phyloP scores from a whole-genome alignment of 1,139 yeast species.

The Pichia sp. region DNA sequence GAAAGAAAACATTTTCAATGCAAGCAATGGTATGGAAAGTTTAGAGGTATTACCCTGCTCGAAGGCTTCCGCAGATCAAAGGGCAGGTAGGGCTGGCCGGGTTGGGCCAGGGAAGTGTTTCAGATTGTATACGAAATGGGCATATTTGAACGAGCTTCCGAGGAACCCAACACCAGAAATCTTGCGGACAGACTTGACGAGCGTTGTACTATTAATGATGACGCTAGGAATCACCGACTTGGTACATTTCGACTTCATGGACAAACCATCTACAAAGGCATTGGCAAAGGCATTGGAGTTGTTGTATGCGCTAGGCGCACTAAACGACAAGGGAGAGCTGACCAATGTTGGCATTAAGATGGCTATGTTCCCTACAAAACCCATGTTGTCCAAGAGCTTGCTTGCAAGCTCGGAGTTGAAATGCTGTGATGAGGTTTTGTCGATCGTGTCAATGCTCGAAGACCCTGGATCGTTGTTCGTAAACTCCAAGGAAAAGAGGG shows the following conservation, averaged over 20 bases:
- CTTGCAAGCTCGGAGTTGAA: slow-evolving; percentile 56
- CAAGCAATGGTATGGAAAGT: slow-evolving; percentile 86
- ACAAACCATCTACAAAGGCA: slow-evolving; percentile 71
- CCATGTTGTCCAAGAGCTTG: slow-evolving; percentile 77
- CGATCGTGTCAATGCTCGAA: slow-evolving; percentile 77
- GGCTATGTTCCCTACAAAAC: slow-evolving; percentile 93
- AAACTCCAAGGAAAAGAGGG: slow-evolving; percentile 66
- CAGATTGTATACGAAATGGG: slow-evolving; percentile 81
- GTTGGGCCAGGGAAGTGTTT: slow-evolving; percentile 96
- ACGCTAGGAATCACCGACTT: slow-evolving; percentile 82
- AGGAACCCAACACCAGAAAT: slow-evolving; percentile 86
- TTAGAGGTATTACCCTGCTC: slow-evolving; percentile 84
- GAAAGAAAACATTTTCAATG: slow-evolving; percentile 78
- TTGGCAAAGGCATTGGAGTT: slow-evolving; percentile 74
- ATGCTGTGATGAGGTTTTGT: slow-evolving; percentile 62
- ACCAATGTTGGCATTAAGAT: slow-evolving; percentile 77
- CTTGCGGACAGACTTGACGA: slow-evolving; percentile 70
- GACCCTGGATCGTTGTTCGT: slow-evolving; percentile 72
- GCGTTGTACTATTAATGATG: slow-evolving; percentile 68
- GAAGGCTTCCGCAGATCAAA: slow-evolving; percentile 89
- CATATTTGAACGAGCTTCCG: slow-evolving; percentile 74
- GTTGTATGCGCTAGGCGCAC: slow-evolving; percentile 81
- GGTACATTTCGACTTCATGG: slow-evolving; percentile 82
- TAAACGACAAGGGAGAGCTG: slow-evolving; percentile 72
- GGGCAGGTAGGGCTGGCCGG: slow-evolving; percentile 98